Conservation (phyloP, 1,284 basidiomycete genomes). For the Sphaerobolus stellatus region DNA sequence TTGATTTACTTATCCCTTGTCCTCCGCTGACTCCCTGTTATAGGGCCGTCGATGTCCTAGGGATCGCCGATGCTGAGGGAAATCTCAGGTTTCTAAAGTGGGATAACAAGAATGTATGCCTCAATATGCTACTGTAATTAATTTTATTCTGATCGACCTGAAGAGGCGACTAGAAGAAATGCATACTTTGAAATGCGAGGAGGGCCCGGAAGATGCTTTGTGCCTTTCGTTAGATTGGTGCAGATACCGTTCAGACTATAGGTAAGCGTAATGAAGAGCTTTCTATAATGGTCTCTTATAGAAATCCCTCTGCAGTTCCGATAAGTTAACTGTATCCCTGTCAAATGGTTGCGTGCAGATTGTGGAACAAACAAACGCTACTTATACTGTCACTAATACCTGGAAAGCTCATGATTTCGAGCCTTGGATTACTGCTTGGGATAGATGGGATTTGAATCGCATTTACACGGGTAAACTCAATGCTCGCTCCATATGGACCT, state of each 20-base stretch:
- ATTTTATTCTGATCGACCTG: background rate
- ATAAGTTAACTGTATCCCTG: slow-evolving; percentile 71
- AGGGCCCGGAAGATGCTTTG: slow-evolving; percentile 49
- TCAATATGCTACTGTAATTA: background rate
- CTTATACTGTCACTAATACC: slow-evolving; percentile 45
- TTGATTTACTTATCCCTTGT: background rate
- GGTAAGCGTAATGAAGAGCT: slow-evolving; percentile 21
- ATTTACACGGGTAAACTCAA: slow-evolving; percentile 75
- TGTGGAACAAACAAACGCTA: slow-evolving; percentile 46
- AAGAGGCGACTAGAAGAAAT: slow-evolving; percentile 47
- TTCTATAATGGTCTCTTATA: background rate
- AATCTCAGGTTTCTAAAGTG: slow-evolving; percentile 63
- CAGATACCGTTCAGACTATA: slow-evolving; percentile 48
- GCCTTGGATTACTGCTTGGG: slow-evolving; percentile 92
- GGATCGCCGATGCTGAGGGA: slow-evolving; percentile 83
- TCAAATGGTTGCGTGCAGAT: slow-evolving; percentile 75
- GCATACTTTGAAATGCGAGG: slow-evolving; percentile 56
- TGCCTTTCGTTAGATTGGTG: slow-evolving; percentile 91
- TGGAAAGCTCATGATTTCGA: slow-evolving; percentile 95
- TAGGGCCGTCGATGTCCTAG: slow-evolving; percentile 54
- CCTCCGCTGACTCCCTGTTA: slow-evolving; percentile 51
- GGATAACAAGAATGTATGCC: slow-evolving; percentile 47
- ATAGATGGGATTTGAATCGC: slow-evolving; percentile 76
- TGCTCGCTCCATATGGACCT: background rate
- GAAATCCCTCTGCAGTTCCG: slow-evolving; percentile 32